Conservation (phyloP, 2,329 filamentous ascomycete species). For the Penicillium nordicum region DNA sequence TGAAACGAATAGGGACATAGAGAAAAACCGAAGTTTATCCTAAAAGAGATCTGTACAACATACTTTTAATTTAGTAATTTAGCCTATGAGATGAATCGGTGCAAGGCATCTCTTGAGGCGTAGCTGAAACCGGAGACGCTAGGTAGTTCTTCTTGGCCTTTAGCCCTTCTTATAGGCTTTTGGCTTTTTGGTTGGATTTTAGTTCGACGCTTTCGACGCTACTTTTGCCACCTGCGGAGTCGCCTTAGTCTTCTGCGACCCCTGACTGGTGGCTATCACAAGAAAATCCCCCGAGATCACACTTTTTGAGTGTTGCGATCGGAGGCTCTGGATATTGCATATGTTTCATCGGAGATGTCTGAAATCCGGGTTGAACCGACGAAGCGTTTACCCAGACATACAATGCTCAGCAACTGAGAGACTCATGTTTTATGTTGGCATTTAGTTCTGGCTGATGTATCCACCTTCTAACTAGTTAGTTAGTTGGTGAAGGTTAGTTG, state of each 20-base stretch:
- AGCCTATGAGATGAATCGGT: not conserved
- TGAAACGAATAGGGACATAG: not conserved
- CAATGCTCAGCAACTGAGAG: not conserved
- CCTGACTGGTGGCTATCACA: not conserved
- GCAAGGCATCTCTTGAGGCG: slow-evolving; percentile 10
- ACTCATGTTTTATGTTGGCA: not conserved
- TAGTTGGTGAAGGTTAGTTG: not conserved
- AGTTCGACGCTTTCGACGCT: not conserved
- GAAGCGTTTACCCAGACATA: not conserved
- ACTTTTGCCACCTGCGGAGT: not conserved
- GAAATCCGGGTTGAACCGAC: not conserved
- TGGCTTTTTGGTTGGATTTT: not conserved
- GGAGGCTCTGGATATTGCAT: not conserved
- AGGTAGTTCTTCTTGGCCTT: not conserved
- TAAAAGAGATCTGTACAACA: not conserved
- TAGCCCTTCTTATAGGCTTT: not conserved
- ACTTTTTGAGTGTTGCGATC: not conserved
- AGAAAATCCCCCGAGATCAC: slow-evolving; percentile 18
- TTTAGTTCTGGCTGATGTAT: not conserved
- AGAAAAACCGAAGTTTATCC: not conserved
- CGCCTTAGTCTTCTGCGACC: not conserved
- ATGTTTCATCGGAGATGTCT: not conserved
- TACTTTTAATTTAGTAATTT: not conserved
- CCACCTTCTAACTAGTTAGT: not conserved
- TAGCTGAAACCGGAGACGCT: slow-evolving; percentile 15